Base-by-base conservation (phyloP, 495 filamentous ascomycete species). In the Halenospora varia region DNA sequence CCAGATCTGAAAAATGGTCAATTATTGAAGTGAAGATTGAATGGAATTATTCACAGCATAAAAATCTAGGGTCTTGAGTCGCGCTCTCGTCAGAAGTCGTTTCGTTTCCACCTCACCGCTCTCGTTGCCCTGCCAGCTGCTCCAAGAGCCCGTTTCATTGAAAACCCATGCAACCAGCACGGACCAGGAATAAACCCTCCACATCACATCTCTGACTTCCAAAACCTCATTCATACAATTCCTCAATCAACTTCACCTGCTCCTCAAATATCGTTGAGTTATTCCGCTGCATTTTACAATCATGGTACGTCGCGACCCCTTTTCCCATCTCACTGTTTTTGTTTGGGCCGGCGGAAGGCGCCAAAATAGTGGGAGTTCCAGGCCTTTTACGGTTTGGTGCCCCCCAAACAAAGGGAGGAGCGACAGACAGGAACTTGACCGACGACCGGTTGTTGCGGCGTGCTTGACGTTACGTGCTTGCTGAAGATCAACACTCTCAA, bases 121-220 rank as follows among this genome's bases (percentile, higher is more conserved):
- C 25, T 2, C 53, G 59, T 62, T 62, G 59, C 59, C 44, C 4
- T 62, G 59, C 53, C 59, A 57, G 35, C 53, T 42, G 35, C 24
- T n/a, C n/a, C n/a, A n/a, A n/a, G n/a, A n/a, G 4, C 11, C 20
- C 17, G 10, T 20, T 3, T 19, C 35, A 46, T 10, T 10, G 2
- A 9, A 53, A 24, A 17, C 42, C 25, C 40, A n/a, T 39, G n/a
- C 48, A 22, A 29, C 50, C 44, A 51, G 54, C 59, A 62, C 53
- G 49, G 53, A 57, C 59, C 41, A 19, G 25, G 40, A 48, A 56
- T 26, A 56, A 39, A 18, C 35, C 8, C 8, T 15, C 35, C 8
- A 40, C 35, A 8, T 40, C 9, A 8, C 35, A 40, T 9, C 35
- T 8, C 35, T 40, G 9, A 9, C 35, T 40, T 15, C 15, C 35